Base-by-base conservation (phyloP, 306 rosid species). In the Parietaria judaica region DNA sequence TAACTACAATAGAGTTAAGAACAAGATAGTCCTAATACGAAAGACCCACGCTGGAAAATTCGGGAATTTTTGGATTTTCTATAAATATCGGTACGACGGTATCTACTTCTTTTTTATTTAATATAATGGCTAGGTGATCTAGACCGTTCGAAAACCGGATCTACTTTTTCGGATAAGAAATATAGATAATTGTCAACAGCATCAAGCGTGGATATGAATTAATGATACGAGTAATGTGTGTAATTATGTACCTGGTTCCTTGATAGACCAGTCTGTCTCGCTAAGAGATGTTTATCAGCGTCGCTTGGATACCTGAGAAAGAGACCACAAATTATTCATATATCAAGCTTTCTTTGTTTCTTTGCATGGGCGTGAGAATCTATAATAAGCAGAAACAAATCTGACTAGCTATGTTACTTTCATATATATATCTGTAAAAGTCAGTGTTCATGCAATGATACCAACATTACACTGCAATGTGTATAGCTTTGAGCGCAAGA, bases 281-380 rank as follows among this genome's bases (percentile, higher is more conserved):
- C 89, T 75, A 88, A 83, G 70, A 88, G 88, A 70, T 85, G 96
- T 82, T 88, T 88, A 88, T 88, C 96, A 64, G 96, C 96, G 70
- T 88, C 96, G 80, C 96, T 88, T 73, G 96, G 96, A 46, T 88
- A 88, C 94, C 96, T 88, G 96, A 77, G 88, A 85, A 80, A 85
- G 72, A 80, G 86, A 85, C 86, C 79, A 85, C 67, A 80, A 85
- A 88, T 83, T 83, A 83, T 88, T 79, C 2, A 23, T 23, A 23
- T 23, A 23, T 23, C 31, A 12, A 7, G 3, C 37, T 14, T 38
- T 56, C 36, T 73, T 8, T 14, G 71, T 70, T 60, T 65, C 58
- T 71, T 64, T 80, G 77, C 86, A 76, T 74, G 85, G 76, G 87
- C 92, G 96, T 88, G 85, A 76, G 82, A 82, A 88, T 84, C 89